Base-by-base conservation (phyloP, 345 rosid genomes). In the Gossypium arboreum region DNA sequence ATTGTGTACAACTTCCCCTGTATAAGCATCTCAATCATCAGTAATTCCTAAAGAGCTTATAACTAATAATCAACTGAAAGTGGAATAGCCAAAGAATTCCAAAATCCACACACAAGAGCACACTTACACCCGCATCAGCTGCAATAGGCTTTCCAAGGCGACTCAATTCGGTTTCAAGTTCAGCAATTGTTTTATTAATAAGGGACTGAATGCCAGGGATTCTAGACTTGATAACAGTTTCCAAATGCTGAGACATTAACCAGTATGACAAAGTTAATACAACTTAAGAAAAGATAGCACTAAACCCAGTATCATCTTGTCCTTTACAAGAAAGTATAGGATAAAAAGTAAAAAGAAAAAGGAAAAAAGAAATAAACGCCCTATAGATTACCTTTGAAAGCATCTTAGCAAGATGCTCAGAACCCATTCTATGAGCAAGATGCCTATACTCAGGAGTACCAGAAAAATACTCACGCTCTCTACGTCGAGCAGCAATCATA, bases 61-160 rank as follows among this genome's bases (percentile, higher is more conserved):
- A 81, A 43, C 68, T 10, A 41, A 11, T 45, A 54, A 41, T 69
- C 7, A 50, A 70, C 44, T 29, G 44, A 69, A 73, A 29, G 56
- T 29, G 72, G 29, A 64, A 67, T 58, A 68, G 75, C 71, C 8
- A 65, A 80, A 64, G 75, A 51, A 50, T 43, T 34, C 56, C 57
- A 24, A 18, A 51, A 51, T 51, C 29, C 61, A 55, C 29, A 56
- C 3, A 44, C 20, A 12, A 15, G 66, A 73, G 67, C 62, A 75
- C 27, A 74, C 90, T 85, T 89, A 96, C 99, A 68, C 99, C 99
- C 48, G 99, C 97, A 89, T 96, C 99, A 70, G 97, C 88, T 81
- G 98, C 97, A 77, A 96, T 87, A 77, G 99, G 99, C 89, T 88
- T 96, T 81, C 99, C 99, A 64, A 96, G 97, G 48, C 97, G 97